A percentile compares a stretch with the other conserved stretches of the same genome.
Evolutionary conservation across 1,284 basidiomycete species (phyloP).

Genomic region (Pterulicium gracile): DNA sequence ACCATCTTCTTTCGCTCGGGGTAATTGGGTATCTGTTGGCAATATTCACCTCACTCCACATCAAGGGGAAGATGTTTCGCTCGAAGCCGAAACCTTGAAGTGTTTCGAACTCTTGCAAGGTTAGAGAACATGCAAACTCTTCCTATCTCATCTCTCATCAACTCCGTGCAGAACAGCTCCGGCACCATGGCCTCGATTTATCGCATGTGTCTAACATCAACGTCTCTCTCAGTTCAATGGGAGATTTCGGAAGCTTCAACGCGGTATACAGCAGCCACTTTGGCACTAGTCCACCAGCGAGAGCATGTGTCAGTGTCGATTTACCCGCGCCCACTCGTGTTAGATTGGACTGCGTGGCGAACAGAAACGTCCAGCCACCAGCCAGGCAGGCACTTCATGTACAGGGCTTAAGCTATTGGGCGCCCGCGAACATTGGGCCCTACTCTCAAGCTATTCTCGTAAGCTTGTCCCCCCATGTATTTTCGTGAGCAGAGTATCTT

Average conservation of each 20-base stretch:
- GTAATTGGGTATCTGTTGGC: conserved; percentile 46
- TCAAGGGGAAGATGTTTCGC: conserved; percentile 17
- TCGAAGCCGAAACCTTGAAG: conserved; percentile 51
- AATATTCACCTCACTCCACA: conserved; percentile 38
- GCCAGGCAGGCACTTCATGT: conserved; percentile 81
- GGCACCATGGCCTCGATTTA: conserved; percentile 34
- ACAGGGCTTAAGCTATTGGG: conserved; percentile 95
- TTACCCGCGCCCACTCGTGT: conserved; percentile 50
- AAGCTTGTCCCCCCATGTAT: conserved; percentile 19
- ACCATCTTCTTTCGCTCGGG: conserved; percentile 9
- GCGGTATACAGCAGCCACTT: conserved; percentile 73
- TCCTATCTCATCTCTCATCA: conserved; percentile 7
- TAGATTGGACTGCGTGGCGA: conserved; percentile 72
- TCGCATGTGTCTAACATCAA: conserved; percentile 72
- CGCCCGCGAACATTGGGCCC: conserved; percentile 97
- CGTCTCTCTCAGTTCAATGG: conserved; percentile 77
- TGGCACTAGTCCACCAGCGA: conserved; percentile 84
- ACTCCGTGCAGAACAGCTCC: conserved; percentile 35
- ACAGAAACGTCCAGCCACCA: conserved; percentile 23
- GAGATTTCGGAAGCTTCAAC: conserved; percentile 68
- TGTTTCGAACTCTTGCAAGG: conserved; percentile 54
- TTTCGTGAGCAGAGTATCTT: too few relatives aligned
- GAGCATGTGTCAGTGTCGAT: conserved; percentile 82
- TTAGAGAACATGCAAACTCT: conserved; percentile 17
- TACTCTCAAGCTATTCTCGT: conserved; percentile 91